A percentile compares a stretch with the other conserved stretches of the same genome.
These are phyloP conservation scores for Pistacia atlantica DNA, from an alignment of 345 rosid species.

Conservation along the genomic window DNA sequence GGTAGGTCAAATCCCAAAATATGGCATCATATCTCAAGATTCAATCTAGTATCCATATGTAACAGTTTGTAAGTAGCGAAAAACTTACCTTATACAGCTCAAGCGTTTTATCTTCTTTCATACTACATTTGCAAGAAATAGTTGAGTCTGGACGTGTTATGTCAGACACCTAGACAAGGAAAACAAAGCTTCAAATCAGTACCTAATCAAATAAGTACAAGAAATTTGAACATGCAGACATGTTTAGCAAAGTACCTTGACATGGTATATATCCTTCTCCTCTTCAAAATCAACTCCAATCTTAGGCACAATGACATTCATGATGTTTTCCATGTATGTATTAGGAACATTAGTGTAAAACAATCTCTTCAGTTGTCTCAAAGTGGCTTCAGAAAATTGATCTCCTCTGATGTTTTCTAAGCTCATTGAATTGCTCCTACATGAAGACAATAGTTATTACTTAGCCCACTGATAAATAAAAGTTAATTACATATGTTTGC, in stretches of 20 bases:
- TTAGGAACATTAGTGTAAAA: constrained; percentile 47
- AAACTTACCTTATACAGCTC: constrained; percentile 58
- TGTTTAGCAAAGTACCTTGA: constrained; percentile 43
- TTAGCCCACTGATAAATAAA: neutral
- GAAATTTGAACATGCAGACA: neutral
- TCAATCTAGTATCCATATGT: neutral
- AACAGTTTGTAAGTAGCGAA: neutral
- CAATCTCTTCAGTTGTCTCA: constrained; percentile 28
- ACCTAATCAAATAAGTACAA: neutral
- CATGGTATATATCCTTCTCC: constrained; percentile 52
- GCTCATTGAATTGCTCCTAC: constrained; percentile 31
- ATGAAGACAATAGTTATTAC: neutral
- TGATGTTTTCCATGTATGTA: constrained; percentile 36
- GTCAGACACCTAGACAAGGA: constrained; percentile 47
- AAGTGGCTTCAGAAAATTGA: constrained; percentile 32
- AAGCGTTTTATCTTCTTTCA: constrained; percentile 47
- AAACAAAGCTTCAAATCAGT: neutral
- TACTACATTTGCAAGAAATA: constrained; percentile 56
- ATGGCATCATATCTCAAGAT: constrained; percentile 1
- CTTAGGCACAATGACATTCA: constrained; percentile 35
- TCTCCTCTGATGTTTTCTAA: constrained; percentile 23
- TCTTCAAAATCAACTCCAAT: constrained; percentile 37
- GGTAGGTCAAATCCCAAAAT: neutral
- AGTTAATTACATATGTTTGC: neutral
- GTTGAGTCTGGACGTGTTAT: constrained; percentile 26